Base-by-base conservation (phyloP, 2,329 filamentous ascomycete species). In the Monilinia fructicola region DNA sequence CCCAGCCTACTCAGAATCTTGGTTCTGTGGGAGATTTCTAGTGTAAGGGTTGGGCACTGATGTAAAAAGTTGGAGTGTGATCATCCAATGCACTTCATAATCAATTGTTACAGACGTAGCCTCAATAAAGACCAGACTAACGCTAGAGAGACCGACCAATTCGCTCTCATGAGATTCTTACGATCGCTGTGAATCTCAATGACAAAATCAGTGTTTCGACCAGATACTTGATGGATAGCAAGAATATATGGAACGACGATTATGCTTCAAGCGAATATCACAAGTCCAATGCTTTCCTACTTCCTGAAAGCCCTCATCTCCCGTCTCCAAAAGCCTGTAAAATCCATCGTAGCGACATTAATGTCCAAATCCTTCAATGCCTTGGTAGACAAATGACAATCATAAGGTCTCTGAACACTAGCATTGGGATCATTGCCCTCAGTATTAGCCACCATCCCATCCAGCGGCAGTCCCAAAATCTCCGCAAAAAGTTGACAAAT, bases 331-430 rank as follows among this genome's bases (percentile, higher is more conserved):
- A 93, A 97, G 21, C 82, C 87, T 55, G 81, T 81, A 76, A 97
- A 97, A 72, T 93, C 85, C 74, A 88, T 84, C 0, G 91, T 92
- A 55, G 84, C 81, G 66, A 94, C 86, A 74, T 90, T 84, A 69
- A 97, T 90, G 0, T 87, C 91, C 69, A 96, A 76, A 18, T 91
- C 86, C 76, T 85, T 85, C 70, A 97, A 79, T 50, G 82, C 86
- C 77, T 85, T 85, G 11, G 90, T 97, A 73, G 91, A 93, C 55
- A 97, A 81, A 78, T 97, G 92, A 73, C 90, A 94, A 78, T 97
- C 92, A 75, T 91, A 97, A 16, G 93, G 93, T 70, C 93, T 84
- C 78, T 93, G 86, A 0, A 93, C 90, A 28, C 83, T 82, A 54
- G 89, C 86, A 69, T 86, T 87, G 7, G 88, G 87, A 70, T 91